Evolutionary conservation across 1,139 yeast genomes (phyloP).

Genomic region (Saccharomyces hybrid): DNA sequence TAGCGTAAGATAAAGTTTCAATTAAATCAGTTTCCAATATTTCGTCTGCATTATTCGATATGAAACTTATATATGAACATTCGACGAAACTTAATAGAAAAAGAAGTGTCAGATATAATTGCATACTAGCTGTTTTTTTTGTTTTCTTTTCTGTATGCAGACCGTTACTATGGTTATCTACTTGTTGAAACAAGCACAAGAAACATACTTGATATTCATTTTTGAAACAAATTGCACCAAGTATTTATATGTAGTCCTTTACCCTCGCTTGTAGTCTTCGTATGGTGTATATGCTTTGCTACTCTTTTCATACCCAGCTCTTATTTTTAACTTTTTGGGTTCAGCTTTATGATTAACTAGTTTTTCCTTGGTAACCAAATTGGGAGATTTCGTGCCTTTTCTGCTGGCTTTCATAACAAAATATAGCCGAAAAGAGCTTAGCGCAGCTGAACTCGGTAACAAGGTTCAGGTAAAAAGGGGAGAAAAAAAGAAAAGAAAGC

Average conservation of each 20-base stretch:
- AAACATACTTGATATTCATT: neutral
- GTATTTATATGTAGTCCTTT: neutral
- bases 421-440: neutral
- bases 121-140: neutral
- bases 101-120: constrained; percentile 1
- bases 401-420: neutral
- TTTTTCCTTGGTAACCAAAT: neutral
- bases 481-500: neutral
- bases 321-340: neutral
- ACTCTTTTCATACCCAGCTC: neutral
- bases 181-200: neutral
- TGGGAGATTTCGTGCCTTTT: neutral
- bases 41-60: neutral
- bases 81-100: constrained; percentile 1
- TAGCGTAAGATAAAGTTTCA: neutral
- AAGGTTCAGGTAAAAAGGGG: neutral
- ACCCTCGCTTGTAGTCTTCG: neutral
- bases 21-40: neutral
- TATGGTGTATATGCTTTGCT: neutral
- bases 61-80: constrained; percentile 1
- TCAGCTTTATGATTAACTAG: neutral
- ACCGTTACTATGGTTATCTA: neutral
- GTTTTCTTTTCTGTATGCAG: neutral
- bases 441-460: neutral
- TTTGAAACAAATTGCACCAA: neutral